Conservation (phyloP, 257 asterid species). For the Gentiana dahurica region DNA sequence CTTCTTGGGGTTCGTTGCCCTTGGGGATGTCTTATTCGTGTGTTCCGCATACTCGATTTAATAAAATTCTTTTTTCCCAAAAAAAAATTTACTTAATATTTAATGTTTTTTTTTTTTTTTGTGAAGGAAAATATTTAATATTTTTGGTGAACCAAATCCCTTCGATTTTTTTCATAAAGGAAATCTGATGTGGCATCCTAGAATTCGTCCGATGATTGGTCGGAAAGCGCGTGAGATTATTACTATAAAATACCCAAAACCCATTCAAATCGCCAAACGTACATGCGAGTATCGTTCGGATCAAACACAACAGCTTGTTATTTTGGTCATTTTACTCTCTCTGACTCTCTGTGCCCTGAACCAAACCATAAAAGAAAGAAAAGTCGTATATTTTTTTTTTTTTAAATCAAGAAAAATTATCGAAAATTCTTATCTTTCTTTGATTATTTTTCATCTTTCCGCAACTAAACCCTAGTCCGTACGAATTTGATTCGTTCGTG, state of each 20-base stretch:
- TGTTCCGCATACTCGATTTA: no score
- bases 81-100: no score
- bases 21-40: no score
- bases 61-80: no score
- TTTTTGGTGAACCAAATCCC: no score
- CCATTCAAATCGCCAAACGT: slow-evolving; percentile 22
- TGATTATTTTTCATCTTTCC: slow-evolving; percentile 1
- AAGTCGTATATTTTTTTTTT: neutral
- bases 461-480: slow-evolving; percentile 10
- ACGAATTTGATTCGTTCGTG: slow-evolving; percentile 1
- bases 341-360: neutral
- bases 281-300: slow-evolving; percentile 33
- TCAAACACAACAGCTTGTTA: slow-evolving; percentile 21
- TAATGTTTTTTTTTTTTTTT: no score
- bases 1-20: no score
- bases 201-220: neutral
- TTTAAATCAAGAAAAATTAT: neutral
- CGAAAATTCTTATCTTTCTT: slow-evolving; percentile 14
- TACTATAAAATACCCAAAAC: slow-evolving; percentile 4
- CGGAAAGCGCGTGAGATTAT: slow-evolving; percentile 13
- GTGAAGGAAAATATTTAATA: no score
- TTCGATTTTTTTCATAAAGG: no score
- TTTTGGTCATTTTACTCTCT: slow-evolving; percentile 4
- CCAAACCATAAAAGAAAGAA: slow-evolving; percentile 35
- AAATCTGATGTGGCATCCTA: slow-evolving; percentile 3